Base-by-base conservation (phyloP, 2,329 filamentous ascomycete genomes). In the Knoxdaviesia capensis region DNA sequence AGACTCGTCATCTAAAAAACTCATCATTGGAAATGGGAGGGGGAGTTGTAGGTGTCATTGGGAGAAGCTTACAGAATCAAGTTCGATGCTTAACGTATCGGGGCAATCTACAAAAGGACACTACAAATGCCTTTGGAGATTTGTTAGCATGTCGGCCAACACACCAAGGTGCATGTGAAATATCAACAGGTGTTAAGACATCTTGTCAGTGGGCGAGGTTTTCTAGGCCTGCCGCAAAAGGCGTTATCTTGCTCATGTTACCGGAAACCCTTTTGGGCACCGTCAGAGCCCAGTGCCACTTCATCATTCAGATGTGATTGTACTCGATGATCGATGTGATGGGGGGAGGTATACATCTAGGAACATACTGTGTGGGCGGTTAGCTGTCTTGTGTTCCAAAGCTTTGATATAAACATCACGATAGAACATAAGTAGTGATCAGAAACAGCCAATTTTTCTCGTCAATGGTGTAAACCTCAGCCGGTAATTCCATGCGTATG, bases 161-260 rank as follows among this genome's bases (percentile, higher is more conserved):
- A 34, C 6, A 42, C 28, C 29, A 35, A 10, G 31, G 11, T 8
- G n/a, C 20, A n/a, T 31, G n/a, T 32, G 30, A 20, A 38, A 33
- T 29, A 30, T 11, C 29, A 40, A 8, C 31, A 20, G 20, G 11
- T 11, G n/a, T 35, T 35, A 8, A 36, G 40, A 43, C 41, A 30
- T 43, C 33, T 46, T 52, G 64, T 93, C 86, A 93, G 86, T 88
- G 82, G 86, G 83, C 85, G 77, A 93, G 86, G 87, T 93, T 94
- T 94, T 92, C 85, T 92, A 94, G 84, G 86, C 86, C 85, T 93
- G 85, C 83, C 85, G 63, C 84, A 83, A 82, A 64, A 83, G 85
- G 84, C 74, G 80, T 45, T 74, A 76, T 86, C 82, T 20, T 20
- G 68, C 86, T 85, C 85, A 76, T 75, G 66, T 61, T 59, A 55